phyloP scores from a whole-genome alignment of 2,329 filamentous ascomycete species.

The Aspergillus calidoustus region DNA sequence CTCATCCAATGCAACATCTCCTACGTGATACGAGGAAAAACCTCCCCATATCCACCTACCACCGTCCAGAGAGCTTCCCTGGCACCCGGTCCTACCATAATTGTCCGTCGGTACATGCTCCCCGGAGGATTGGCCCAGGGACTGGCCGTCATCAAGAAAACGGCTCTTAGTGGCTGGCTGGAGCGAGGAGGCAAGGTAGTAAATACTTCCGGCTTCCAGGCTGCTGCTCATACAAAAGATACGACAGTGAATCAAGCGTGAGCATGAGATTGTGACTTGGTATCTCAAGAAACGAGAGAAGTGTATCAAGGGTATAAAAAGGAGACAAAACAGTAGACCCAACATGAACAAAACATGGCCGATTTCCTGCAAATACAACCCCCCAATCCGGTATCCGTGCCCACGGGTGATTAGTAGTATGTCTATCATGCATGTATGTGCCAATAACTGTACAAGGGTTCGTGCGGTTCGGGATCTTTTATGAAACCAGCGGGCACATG shows the following conservation, averaged over 20 bases:
- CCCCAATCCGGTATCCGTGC: slow-evolving; percentile 5
- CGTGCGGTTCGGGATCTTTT: slow-evolving; percentile 5
- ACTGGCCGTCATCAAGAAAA: background rate
- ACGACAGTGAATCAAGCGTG: slow-evolving; percentile 8
- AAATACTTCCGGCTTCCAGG: background rate
- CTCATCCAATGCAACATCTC: background rate
- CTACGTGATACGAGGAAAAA: slow-evolving; percentile 30
- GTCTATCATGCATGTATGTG: slow-evolving; percentile 19
- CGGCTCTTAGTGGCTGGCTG: slow-evolving; percentile 1
- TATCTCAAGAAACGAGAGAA: slow-evolving; percentile 13
- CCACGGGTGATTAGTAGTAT: slow-evolving; percentile 13
- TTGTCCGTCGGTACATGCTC: slow-evolving; percentile 14
- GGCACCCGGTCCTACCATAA: background rate
- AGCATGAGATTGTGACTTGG: slow-evolving; percentile 1
- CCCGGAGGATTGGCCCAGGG: background rate
- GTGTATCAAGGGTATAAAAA: slow-evolving; percentile 15
- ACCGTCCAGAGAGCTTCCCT: background rate
- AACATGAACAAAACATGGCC: slow-evolving; percentile 10
- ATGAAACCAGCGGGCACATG: background rate
- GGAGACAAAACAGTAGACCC: slow-evolving; percentile 9
- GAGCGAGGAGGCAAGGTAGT: background rate
- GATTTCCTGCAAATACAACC: slow-evolving; percentile 1
- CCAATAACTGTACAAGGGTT: slow-evolving; percentile 16
- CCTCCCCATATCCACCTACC: slow-evolving; percentile 20
- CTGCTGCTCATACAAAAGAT: background rate